phyloP scores from a whole-genome alignment of 1,284 basidiomycete species.

The Somion occarium region DNA sequence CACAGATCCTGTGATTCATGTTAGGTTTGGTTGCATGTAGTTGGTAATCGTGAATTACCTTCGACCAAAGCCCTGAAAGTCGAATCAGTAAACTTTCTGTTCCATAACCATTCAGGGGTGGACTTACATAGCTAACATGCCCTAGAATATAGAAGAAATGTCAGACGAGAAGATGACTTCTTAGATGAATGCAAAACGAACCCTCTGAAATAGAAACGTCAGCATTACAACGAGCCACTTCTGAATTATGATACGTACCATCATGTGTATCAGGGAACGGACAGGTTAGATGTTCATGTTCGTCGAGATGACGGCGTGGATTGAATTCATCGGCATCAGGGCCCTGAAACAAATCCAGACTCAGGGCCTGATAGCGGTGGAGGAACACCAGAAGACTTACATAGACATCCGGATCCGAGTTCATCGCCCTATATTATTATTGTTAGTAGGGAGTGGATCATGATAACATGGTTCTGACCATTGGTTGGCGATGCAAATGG shows the following conservation, averaged over 20 bases:
- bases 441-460: too few species aligned
- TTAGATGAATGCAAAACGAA: too few species aligned
- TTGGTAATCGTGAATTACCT: background rate
- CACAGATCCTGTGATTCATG: conserved; percentile 6
- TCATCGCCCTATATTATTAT: background rate
- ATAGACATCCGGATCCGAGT: background rate
- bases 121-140: background rate
- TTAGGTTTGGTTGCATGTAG: background rate
- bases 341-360: background rate
- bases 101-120: too few species aligned
- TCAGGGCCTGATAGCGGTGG: background rate
- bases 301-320: background rate
- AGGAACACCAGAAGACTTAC: background rate
- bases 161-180: background rate
- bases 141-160: background rate
- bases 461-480: background rate
- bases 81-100: background rate
- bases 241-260: background rate
- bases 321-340: background rate
- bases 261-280: background rate
- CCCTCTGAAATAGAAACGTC: too few species aligned
- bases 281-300: background rate
- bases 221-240: too few species aligned
- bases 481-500: conserved; percentile 11
- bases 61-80: background rate